Percentiles rank a stretch among this genome's conserved stretches.
These are phyloP conservation scores for Paecilomyces dactylethromorphus DNA, from an alignment of 2,329 filamentous ascomycete species.

Conservation along the genomic window DNA sequence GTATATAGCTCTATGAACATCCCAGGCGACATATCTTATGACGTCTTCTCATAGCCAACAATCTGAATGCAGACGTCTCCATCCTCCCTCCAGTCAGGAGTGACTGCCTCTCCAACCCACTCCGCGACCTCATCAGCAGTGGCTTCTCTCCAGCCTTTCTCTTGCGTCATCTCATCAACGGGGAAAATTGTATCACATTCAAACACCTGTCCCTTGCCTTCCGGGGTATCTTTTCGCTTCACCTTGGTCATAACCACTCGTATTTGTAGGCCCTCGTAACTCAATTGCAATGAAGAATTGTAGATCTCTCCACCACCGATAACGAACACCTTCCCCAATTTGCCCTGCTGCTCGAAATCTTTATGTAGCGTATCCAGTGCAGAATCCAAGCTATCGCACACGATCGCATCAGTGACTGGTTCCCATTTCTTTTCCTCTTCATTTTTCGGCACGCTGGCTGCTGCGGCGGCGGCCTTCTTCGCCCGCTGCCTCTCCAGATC, in stretches of 20 bases:
- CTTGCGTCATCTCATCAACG: conserved; percentile 22
- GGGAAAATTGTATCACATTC: conserved; percentile 46
- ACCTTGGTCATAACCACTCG: conserved; percentile 37
- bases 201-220: conserved; percentile 20
- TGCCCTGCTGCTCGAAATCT: conserved; percentile 13
- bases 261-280: conserved; percentile 7
- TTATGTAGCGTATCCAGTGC: conserved; percentile 43
- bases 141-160: conserved; percentile 26
- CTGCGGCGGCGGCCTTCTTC: conserved; percentile 9
- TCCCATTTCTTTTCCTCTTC: conserved; percentile 6
- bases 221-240: conserved; percentile 14
- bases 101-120: conserved; percentile 38
- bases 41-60: conserved; percentile 36
- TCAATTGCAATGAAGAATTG: conserved; percentile 52
- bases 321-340: conserved; percentile 63
- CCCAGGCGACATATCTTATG: not conserved
- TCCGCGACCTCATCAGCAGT: conserved; percentile 26
- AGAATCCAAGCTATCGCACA: conserved; percentile 52
- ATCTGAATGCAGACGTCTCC: conserved; percentile 45
- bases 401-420: conserved; percentile 36
- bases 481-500: conserved; percentile 27
- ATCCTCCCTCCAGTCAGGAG: conserved; percentile 39
- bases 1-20: not conserved
- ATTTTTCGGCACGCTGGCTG: conserved; percentile 7
- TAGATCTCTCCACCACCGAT: conserved; percentile 92